phyloP scores from a whole-genome alignment of 1,284 basidiomycete species.

The Puccinia brachypodii region DNA sequence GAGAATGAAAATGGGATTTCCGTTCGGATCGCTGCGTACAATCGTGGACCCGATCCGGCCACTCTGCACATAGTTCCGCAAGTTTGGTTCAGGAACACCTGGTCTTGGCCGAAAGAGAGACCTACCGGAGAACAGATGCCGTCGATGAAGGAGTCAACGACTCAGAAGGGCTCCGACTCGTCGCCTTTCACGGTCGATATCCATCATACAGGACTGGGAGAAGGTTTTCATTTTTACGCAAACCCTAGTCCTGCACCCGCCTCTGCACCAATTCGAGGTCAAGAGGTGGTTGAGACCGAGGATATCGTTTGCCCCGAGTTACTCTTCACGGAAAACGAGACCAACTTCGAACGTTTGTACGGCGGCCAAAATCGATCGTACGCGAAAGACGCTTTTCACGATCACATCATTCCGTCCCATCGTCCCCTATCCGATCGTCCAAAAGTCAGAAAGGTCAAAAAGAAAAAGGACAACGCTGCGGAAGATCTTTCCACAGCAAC shows the following conservation, averaged over 20 bases:
- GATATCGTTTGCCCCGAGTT: constrained; percentile 74
- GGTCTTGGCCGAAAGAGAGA: constrained; percentile 87
- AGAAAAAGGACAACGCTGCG: constrained; percentile 53
- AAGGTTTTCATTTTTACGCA: constrained; percentile 71
- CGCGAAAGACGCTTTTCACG: constrained; percentile 98
- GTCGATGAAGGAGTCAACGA: constrained; percentile 63
- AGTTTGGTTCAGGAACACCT: constrained; percentile 94
- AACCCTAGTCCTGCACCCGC: constrained; percentile 88
- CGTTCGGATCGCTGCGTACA: constrained; percentile 92
- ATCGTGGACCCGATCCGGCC: constrained; percentile 92
- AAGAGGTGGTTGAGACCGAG: constrained; percentile 66
- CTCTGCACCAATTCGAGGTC: constrained; percentile 63
- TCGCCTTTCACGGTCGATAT: constrained; percentile 64
- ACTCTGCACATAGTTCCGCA: constrained; percentile 92
- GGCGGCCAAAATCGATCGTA: constrained; percentile 79
- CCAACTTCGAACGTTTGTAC: constrained; percentile 89
- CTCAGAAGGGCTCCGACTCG: constrained; percentile 66
- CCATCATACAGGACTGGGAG: constrained; percentile 66
- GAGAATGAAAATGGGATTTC: constrained; percentile 84
- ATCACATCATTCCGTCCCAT: constrained; percentile 85
- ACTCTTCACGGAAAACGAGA: constrained; percentile 94
- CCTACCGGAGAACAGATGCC: constrained; percentile 67
- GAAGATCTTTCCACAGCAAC: constrained; percentile 50
- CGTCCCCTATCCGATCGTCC: constrained; percentile 61
- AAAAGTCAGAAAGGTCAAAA: constrained; percentile 39